These are phyloP conservation scores for Pichia ethanolica DNA, from an alignment of 805 yeast genomes.

Conservation along the genomic window DNA sequence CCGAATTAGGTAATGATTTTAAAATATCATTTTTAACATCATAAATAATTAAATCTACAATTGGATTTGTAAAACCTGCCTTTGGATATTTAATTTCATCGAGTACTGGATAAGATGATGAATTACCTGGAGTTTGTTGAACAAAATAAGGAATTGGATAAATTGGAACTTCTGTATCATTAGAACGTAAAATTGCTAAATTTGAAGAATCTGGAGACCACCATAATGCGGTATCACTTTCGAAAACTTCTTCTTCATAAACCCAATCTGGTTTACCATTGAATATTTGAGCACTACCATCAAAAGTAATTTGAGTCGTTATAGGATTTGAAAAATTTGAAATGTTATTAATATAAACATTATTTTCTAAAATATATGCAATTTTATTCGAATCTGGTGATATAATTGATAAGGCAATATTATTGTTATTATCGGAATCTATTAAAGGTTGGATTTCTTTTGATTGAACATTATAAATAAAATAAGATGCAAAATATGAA, in stretches of 20 bases:
- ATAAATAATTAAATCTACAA: constrained; percentile 46
- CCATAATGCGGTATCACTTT: constrained; percentile 67
- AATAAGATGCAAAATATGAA: constrained; percentile 56
- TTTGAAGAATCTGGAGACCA: constrained; percentile 76
- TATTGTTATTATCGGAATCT: not conserved
- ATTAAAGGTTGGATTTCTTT: constrained; percentile 19
- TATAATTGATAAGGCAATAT: constrained; percentile 51
- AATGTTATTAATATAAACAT: constrained; percentile 51
- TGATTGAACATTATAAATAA: constrained; percentile 45
- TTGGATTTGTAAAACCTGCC: constrained; percentile 73
- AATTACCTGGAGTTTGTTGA: constrained; percentile 33
- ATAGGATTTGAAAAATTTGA: constrained; percentile 17
- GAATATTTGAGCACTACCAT: constrained; percentile 65
- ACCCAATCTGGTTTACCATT: constrained; percentile 95
- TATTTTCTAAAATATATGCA: constrained; percentile 62
- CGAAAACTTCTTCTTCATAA: constrained; percentile 83
- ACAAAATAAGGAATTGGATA: constrained; percentile 72
- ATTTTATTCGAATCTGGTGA: constrained; percentile 62
- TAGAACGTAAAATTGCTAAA: constrained; percentile 56
- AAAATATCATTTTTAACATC: constrained; percentile 25
- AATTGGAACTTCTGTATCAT: constrained; percentile 68
- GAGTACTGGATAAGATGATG: constrained; percentile 49
- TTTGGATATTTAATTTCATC: constrained; percentile 71
- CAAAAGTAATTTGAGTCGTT: constrained; percentile 48
- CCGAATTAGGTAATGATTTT: constrained; percentile 19